These are phyloP conservation scores for Microcyclospora tardicrescens DNA, from an alignment of 2,329 filamentous ascomycete species.

Conservation along the genomic window DNA sequence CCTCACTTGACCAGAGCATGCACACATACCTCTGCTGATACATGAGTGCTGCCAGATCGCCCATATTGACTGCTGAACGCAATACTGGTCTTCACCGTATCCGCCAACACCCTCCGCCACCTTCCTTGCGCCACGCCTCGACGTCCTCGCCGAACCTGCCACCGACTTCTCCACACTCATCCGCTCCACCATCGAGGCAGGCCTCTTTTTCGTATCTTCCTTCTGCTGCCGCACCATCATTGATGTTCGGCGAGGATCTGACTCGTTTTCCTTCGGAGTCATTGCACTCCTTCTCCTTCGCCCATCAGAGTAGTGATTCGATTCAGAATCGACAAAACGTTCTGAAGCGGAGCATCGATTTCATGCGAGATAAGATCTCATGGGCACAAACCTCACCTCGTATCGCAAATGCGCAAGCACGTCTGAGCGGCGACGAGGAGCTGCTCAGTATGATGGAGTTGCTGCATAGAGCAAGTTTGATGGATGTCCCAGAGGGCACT, in stretches of 20 bases:
- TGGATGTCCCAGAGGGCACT: slow-evolving; percentile 43
- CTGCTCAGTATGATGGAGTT: slow-evolving; percentile 85
- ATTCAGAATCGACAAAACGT: slow-evolving; percentile 87
- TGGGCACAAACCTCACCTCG: slow-evolving; percentile 65
- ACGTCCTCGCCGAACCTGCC: slow-evolving; percentile 54
- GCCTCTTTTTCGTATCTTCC: slow-evolving; percentile 33
- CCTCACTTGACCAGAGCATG: neutral
- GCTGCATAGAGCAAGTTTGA: slow-evolving; percentile 65
- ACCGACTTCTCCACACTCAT: slow-evolving; percentile 52
- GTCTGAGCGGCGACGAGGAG: slow-evolving; percentile 69
- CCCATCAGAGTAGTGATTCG: slow-evolving; percentile 84
- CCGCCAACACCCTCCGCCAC: slow-evolving; percentile 56
- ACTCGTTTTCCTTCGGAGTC: slow-evolving; percentile 90
- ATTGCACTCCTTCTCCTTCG: slow-evolving; percentile 94
- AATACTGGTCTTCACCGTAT: slow-evolving; percentile 70
- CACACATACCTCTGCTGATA: slow-evolving; percentile 2
- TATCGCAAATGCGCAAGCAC: slow-evolving; percentile 71
- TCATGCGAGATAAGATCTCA: slow-evolving; percentile 84
- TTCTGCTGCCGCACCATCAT: slow-evolving; percentile 55
- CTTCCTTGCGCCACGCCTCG: slow-evolving; percentile 36
- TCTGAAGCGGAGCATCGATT: slow-evolving; percentile 84
- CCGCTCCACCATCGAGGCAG: slow-evolving; percentile 44
- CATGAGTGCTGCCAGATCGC: slow-evolving; percentile 45
- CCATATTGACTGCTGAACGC: slow-evolving; percentile 52
- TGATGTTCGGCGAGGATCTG: slow-evolving; percentile 73